Evolutionary conservation across 495 filamentous ascomycete genomes (phyloP), one percentile per base, ranked within the genome.

Genomic region (Aspergillus indologenus): DNA sequence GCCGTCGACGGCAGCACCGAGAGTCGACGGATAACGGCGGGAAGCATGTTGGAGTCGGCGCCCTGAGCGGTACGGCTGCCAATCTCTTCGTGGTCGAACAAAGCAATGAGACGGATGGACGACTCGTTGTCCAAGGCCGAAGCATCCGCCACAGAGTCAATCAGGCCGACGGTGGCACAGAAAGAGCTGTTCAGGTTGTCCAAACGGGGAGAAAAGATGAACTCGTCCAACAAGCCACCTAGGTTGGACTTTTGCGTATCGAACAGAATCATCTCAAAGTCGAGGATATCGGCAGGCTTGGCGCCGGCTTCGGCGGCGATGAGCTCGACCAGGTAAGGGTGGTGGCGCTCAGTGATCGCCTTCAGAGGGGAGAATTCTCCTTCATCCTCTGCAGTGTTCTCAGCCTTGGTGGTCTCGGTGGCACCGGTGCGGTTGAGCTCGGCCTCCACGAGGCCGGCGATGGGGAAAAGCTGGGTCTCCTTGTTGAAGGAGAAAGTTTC

Each of bases 11-110:
- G 85, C 51, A 97, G 78, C 22, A 91, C 86, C 7, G 90, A 94
- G 20, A 99, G 83, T 45, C 94, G 89, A 40, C 91, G 88, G 54
- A 97, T 83, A 45, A 99, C 85, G 29, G 91, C 84, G 0, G 94
- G 95, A 5, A 99, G 85, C 21, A 96, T 79, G 72, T 96, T 96
- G 5, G 91, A 96, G 73, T 92, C 85, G 2, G 94, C 94, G 63
- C 94, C 94, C 64, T 99, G 95, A 6, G 94, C 92, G 9, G 89
- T 93, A 34, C 81, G 82, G 61, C 90, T 95, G 48, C 94, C 95
- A 66, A 98, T 92, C 67, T 99, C 94, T 71, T 99, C 94, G 76
- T 99, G 94, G 70, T 99, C 94, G 70, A 98, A 99, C 64, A 92
- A 86, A 21, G 91, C 85, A 65, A 96, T 87, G 12, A 99, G 79